phyloP scores from a whole-genome alignment of 2,329 filamentous ascomycete genomes.

The Cucurbitaria berberidis region DNA sequence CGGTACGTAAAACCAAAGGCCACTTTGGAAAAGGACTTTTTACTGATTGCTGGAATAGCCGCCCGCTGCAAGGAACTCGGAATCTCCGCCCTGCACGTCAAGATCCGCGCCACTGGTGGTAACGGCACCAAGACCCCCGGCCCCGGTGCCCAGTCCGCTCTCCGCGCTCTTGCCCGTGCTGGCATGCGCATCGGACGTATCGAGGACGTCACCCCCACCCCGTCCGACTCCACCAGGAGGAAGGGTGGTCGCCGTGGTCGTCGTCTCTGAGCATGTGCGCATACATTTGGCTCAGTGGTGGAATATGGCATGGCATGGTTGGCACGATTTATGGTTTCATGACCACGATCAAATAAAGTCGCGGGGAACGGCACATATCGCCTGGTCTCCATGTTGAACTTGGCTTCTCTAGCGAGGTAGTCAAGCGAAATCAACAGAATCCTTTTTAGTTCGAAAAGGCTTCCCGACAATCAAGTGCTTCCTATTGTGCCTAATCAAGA shows the following conservation, averaged over 20 bases:
- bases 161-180: slow-evolving; percentile 97
- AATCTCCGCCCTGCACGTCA: slow-evolving; percentile 98
- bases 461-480: slow-evolving; percentile 41
- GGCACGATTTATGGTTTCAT: slow-evolving; percentile 45
- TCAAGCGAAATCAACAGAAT: slow-evolving; percentile 48
- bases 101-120: slow-evolving; percentile 99
- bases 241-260: slow-evolving; percentile 99
- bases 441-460: slow-evolving; percentile 45
- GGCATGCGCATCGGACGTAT: slow-evolving; percentile 99
- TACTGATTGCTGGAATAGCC: slow-evolving; percentile 61
- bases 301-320: slow-evolving; percentile 42
- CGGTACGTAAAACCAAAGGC: slow-evolving; percentile 33
- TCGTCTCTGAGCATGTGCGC: slow-evolving; percentile 80
- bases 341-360: slow-evolving; percentile 46
- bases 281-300: slow-evolving; percentile 46
- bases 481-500: slow-evolving; percentile 34
- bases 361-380: slow-evolving; percentile 48
- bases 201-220: slow-evolving; percentile 98
- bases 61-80: slow-evolving; percentile 84
- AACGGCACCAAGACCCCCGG: slow-evolving; percentile 99
- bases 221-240: slow-evolving; percentile 98
- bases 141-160: slow-evolving; percentile 97
- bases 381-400: slow-evolving; percentile 51
- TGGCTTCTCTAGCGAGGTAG: slow-evolving; percentile 39
- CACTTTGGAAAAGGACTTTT: not conserved